Base-by-base conservation (phyloP, 2,329 filamentous ascomycete species). In the Stylonectria norvegica region DNA sequence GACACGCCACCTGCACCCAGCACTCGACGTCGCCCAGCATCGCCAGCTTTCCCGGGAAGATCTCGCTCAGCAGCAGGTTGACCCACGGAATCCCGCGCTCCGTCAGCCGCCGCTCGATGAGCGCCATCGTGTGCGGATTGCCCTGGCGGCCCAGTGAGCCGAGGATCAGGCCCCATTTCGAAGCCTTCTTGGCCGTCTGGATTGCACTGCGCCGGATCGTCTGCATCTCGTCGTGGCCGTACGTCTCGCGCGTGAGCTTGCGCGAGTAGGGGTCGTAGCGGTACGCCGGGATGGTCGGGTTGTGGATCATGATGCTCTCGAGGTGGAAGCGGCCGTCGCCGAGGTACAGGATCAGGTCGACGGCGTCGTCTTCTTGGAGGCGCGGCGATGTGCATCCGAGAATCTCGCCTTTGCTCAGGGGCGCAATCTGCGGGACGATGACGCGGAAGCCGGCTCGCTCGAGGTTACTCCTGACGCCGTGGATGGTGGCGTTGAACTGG, bases 251-350 rank as follows among this genome's bases (percentile, higher is more conserved):
- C 2, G 91, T 96, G 19, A 98, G 78, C 43, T 87, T 89, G 35
- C 91, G 81, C 9, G 89, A 93, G 68, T 98, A 98, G 0, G 94
- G 93, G 60, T 98, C 93, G 65, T 98, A 98, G 49, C 93, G 80
- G 67, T 96, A 98, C 2, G 94, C 91, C 1, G 91, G 87, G 23
- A 96, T 79, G 5, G 73, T 68, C 0, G 94, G 93, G 66, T 98
- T 98, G 61, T 97, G 93, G 52, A 98, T 98, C 91, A 98, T 98
- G 58, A 94, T 91, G 58, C 88, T 94, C 67, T 98, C 93, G 30
- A 98, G 84, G 63, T 98, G 93, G 71, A 96, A 96, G 43, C 90
- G 80, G 10, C 90, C 90, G 59, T 96, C 90, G 33, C 90, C 90
- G 11, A 96, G 79, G 62, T 96, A 96, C 2, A 96, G 71, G 32